Percentiles rank a stretch among this genome's conserved stretches.
Evolutionary conservation across 768 basidiomycete genomes (phyloP).

Genomic region (Boletus reticulatus): DNA sequence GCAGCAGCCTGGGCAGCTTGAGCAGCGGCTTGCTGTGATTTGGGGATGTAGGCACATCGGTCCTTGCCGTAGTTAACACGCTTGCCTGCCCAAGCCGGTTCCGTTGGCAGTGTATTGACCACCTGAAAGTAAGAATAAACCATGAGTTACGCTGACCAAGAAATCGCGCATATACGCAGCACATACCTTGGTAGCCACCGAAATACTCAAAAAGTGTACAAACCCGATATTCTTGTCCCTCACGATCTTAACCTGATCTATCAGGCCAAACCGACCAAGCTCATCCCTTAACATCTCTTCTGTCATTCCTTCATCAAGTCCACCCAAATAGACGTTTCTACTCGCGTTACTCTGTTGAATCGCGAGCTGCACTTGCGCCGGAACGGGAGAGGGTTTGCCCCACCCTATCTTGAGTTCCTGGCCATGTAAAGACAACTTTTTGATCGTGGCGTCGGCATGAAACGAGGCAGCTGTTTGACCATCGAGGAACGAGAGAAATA

Average conservation of each 20-base stretch:
- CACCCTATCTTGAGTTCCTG: conserved; percentile 99
- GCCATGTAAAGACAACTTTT: conserved; percentile 89
- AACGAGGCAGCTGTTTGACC: conserved; percentile 91
- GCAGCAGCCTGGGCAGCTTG: conserved; percentile 87
- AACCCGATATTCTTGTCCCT: conserved; percentile 99
- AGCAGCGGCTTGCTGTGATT: conserved; percentile 87
- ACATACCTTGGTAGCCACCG: conserved; percentile 89
- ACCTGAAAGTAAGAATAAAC: conserved; percentile 52
- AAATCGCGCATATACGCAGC: not conserved
- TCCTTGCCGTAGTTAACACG: conserved; percentile 99
- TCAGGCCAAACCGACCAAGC: conserved; percentile 87
- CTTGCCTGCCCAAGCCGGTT: conserved; percentile 92
- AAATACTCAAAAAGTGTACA: conserved; percentile 96
- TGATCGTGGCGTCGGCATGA: conserved; percentile 94
- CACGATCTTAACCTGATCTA: conserved; percentile 99
- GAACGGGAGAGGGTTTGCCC: conserved; percentile 93
- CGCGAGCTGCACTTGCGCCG: conserved; percentile 79
- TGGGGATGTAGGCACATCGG: conserved; percentile 96
- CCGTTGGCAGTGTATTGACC: conserved; percentile 87
- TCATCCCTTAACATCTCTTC: conserved; percentile 93
- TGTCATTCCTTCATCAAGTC: conserved; percentile 84
- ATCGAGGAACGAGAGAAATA: conserved; percentile 97
- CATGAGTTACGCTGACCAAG: not conserved
- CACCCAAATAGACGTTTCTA: conserved; percentile 95
- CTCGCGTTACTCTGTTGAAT: conserved; percentile 92